Evolutionary conservation across 495 filamentous ascomycete species (phyloP), one percentile per base, ranked within the genome.

Genomic region (Penicillium argentinense): DNA sequence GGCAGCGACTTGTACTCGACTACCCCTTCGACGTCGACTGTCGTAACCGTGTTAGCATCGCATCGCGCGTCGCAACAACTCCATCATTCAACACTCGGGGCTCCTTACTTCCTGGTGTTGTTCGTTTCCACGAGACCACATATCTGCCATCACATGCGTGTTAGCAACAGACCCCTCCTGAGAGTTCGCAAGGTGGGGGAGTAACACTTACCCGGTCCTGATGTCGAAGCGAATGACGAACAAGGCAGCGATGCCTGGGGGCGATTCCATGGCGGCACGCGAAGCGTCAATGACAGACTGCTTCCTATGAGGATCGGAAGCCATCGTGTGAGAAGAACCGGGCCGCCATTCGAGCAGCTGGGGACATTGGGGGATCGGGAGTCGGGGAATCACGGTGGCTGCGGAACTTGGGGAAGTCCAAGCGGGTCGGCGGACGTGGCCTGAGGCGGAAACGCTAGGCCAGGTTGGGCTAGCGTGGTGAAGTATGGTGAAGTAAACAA

Each of bases 1-100:
- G 93, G 93, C 30, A 98, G 76, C 42, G 82, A 91, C 67, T 96
- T 96, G 78, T 87, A 98, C 64, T 98, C 93, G 41, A 97, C 91
- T 32, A 83, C 83, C 28, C 89, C 89, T 61, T 95, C 89, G 34
- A 98, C 78, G 49, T 89, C 80, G 39, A 96, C 83, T 85, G 51
- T 54, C n/a, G 29, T 41, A 45, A 19, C 39, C 48, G n/a, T 41
- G 24, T 5, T 27, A 57, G 68, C 41, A 71, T n/a, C n/a, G 62
- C 46, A 21, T 29, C 28, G 36, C 47, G 37, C 9, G 23, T 44
- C 47, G 21, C 17, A 23, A 13, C n/a, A n/a, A 8, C 30, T 14
- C n/a, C 30, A 14, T n/a, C 7, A 45, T 47, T 58, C 38, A 33
- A 49, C 28, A 55, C 42, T 25, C 52, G 28, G 14, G 40, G 50